Percentiles rank a stretch among this genome's conserved stretches.
Conservation (phyloP, 371 early-diverging fungal species). For the Rhizopus microsporus region DNA sequence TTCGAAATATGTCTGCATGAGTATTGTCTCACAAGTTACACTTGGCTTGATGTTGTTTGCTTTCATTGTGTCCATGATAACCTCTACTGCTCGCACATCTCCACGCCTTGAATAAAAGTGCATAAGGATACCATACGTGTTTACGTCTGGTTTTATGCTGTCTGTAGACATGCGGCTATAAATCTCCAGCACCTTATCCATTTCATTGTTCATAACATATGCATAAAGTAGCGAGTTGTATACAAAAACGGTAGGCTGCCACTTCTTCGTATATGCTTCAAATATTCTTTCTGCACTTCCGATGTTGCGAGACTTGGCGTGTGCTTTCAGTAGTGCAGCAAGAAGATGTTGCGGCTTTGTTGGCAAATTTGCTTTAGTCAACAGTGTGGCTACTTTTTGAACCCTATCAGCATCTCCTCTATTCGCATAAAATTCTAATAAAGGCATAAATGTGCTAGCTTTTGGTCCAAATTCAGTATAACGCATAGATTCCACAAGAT, state of each 20-base stretch:
- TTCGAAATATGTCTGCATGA: slow-evolving; percentile 46
- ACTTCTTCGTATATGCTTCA: slow-evolving; percentile 18
- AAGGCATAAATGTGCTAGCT: slow-evolving; percentile 27
- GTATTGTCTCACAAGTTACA: slow-evolving; percentile 29
- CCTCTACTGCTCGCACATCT: slow-evolving; percentile 37
- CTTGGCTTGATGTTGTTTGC: slow-evolving; percentile 29
- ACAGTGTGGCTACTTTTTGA: slow-evolving; percentile 24
- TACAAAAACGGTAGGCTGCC: slow-evolving; percentile 27
- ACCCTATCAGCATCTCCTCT: slow-evolving; percentile 27
- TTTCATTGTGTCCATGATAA: slow-evolving; percentile 39
- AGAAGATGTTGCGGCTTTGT: slow-evolving; percentile 18
- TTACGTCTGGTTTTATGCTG: slow-evolving; percentile 26
- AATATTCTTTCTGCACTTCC: slow-evolving; percentile 39
- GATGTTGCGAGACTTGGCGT: slow-evolving; percentile 43
- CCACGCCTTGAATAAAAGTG: slow-evolving; percentile 37
- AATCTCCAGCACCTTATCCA: slow-evolving; percentile 40
- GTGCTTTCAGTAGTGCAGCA: slow-evolving; percentile 43
- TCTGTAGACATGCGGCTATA: slow-evolving; percentile 39
- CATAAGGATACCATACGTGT: slow-evolving; percentile 44
- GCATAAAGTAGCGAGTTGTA: slow-evolving; percentile 42
- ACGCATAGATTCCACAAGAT: slow-evolving; percentile 30
- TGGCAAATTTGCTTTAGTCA: slow-evolving; percentile 25
- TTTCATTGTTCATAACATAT: slow-evolving; percentile 37
- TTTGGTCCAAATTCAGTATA: slow-evolving; percentile 16
- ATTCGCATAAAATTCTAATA: slow-evolving; percentile 34